A percentile compares a stretch with the other conserved stretches of the same genome.
phyloP scores from a whole-genome alignment of 208 protist genomes.

The Acanthamoeba polyphaga region DNA sequence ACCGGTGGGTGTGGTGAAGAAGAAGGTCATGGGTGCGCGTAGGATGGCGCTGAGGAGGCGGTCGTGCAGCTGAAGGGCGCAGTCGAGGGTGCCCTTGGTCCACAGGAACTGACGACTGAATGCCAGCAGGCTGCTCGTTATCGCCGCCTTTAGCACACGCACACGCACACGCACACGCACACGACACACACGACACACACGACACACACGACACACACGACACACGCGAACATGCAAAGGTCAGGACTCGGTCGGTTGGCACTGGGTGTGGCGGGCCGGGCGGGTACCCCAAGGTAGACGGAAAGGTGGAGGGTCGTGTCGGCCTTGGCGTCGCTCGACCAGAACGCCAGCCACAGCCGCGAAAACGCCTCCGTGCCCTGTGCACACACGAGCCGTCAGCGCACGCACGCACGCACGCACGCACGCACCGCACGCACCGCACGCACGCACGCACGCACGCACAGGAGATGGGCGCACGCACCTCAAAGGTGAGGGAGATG shows the following conservation, averaged over 20 bases:
- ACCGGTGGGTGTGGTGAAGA: slow-evolving; percentile 9
- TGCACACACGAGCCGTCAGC: neutral
- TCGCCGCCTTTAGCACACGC: neutral
- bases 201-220: too few relatives aligned
- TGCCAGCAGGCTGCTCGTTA: neutral
- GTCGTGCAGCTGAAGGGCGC: slow-evolving; percentile 59
- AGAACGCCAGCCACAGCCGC: slow-evolving; percentile 77
- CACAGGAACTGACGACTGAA: neutral
- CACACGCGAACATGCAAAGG: too few relatives aligned
- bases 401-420: too few relatives aligned
- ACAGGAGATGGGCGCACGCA: neutral
- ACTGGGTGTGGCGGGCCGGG: too few relatives aligned
- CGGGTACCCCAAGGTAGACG: neutral
- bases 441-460: neutral
- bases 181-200: neutral
- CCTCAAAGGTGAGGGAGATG: slow-evolving; percentile 7
- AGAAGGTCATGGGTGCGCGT: neutral
- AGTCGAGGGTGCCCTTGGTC: slow-evolving; percentile 32
- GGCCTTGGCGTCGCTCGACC: slow-evolving; percentile 5
- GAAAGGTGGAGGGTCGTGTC: slow-evolving; percentile 61
- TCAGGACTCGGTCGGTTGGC: too few relatives aligned
- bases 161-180: slow-evolving; percentile 33
- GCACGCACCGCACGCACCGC: too few relatives aligned
- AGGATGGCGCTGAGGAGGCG: slow-evolving; percentile 55
- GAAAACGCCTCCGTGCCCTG: slow-evolving; percentile 65